phyloP scores from a whole-genome alignment of 2,329 filamentous ascomycete species.

The Diaporthe ampelina region DNA sequence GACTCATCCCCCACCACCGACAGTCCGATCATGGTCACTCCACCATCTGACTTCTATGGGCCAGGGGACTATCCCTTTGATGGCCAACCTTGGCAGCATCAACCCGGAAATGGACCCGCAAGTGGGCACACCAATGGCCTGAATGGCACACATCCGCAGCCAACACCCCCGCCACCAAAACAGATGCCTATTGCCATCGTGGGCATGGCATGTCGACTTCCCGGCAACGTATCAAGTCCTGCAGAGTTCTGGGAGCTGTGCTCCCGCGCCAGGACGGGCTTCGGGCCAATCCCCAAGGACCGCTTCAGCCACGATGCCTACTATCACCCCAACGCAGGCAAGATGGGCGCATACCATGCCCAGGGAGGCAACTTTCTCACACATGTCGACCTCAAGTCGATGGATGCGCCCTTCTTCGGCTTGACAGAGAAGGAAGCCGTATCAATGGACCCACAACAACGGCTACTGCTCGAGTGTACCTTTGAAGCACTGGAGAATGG shows the following conservation, averaged over 20 bases:
- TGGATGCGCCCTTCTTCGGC: conserved; percentile 67
- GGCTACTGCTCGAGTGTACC: conserved; percentile 65
- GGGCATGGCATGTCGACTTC: conserved; percentile 62
- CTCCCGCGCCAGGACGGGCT: conserved; percentile 56
- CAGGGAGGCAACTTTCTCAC: conserved; percentile 59
- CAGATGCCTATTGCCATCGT: conserved; percentile 60
- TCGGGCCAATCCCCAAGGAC: conserved; percentile 57
- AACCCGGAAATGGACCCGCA: neutral
- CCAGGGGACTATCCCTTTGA: conserved; percentile 24
- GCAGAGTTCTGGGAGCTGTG: conserved; percentile 62
- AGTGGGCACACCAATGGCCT: conserved; percentile 8
- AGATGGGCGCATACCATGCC: conserved; percentile 56
- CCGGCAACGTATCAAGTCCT: conserved; percentile 57
- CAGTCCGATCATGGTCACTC: conserved; percentile 33
- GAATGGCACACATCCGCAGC: neutral
- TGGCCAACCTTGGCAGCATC: conserved; percentile 19
- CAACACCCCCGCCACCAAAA: conserved; percentile 23
- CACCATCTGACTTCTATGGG: conserved; percentile 20
- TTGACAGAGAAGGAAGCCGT: conserved; percentile 64
- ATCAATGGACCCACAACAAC: conserved; percentile 69
- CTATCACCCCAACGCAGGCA: conserved; percentile 59
- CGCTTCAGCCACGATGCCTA: conserved; percentile 59
- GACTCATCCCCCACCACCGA: conserved; percentile 23
- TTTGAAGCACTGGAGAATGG: conserved; percentile 69
- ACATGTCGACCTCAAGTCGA: conserved; percentile 57